Evolutionary conservation across 192 early-diverging fungal genomes (phyloP), one percentile per base, ranked within the genome.

Genomic region (Backusella psychrophila): DNA sequence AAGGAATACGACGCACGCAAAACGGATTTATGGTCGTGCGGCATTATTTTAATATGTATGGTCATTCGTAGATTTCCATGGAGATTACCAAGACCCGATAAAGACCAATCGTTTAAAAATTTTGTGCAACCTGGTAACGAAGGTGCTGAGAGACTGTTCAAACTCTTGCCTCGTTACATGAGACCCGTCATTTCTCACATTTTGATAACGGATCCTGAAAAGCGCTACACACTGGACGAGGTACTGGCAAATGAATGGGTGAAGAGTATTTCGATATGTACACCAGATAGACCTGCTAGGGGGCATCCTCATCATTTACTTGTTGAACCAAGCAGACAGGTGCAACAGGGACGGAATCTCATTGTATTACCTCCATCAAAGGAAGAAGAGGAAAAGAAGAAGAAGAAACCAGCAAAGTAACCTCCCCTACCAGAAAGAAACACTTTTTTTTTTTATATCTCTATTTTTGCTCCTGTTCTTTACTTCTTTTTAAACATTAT

Each of bases 11-110:
- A 96, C 74, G 89, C 92, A 21, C 91, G 94, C 69, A 77, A 84
- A 19, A 91, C 95, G 1, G 97, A 99, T 85, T 82, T 99, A 26
- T 99, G 97, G 97, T 91, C 93, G 5, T 73, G 88, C 29, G 97
- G 94, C 26, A 95, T 99, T 76, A 96, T 97, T 73, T 95, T 91
- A 85, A 88, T 92, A 72, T 92, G 91, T 69, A 89, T 93, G 89
- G 84, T 85, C 12, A 80, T 91, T 15, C 88, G 89, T 39, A 87
- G 90, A 70, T 93, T 93, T 73, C 90, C 91, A 6, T 94, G 92
- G 91, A 78, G 88, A 21, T 76, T 90, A 0, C 86, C 92, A 33
- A 86, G 85, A 46, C 69, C 80, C 4, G 84, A 87, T n/a, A 77
- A 83, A n/a, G 90, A 93, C 73, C 83, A 83, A 38, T 88, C 89